Evolutionary conservation across 1,139 yeast species (phyloP).

Genomic region (Blastobotrys elegans): DNA sequence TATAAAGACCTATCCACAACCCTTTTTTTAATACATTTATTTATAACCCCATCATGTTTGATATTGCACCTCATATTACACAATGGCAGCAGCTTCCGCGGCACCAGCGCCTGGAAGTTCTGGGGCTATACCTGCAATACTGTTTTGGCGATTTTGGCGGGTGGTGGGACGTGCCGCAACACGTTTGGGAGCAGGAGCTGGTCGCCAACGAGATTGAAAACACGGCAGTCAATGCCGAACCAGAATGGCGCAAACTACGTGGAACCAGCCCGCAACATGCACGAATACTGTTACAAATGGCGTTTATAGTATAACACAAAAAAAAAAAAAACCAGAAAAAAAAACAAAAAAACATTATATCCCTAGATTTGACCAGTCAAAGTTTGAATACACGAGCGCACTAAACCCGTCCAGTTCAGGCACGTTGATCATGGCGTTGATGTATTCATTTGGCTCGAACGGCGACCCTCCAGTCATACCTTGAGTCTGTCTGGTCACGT

Average conservation of each 20-base stretch:
- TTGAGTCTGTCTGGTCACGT: conserved; percentile 60
- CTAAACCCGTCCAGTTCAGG: conserved; percentile 80
- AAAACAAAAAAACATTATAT: too few relatives aligned
- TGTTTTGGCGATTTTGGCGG: conserved; percentile 15
- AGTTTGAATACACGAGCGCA: conserved; percentile 86
- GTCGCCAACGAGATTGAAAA: conserved; percentile 9
- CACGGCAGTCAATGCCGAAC: conserved; percentile 11
- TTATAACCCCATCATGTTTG: background rate
- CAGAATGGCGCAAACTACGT: conserved; percentile 9
- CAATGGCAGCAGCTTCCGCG: conserved; percentile 7
- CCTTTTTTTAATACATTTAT: background rate
- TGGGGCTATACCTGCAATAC: conserved; percentile 15
- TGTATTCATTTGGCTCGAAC: conserved; percentile 46
- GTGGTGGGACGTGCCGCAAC: conserved; percentile 11
- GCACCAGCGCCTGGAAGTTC: conserved; percentile 6
- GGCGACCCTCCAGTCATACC: conserved; percentile 46
- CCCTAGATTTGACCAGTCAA: conserved; percentile 39
- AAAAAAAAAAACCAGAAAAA: too few relatives aligned
- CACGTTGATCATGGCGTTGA: conserved; percentile 42
- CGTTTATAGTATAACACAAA: background rate
- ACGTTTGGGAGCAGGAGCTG: conserved; percentile 11
- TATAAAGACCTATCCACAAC: background rate
- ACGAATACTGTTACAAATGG: background rate
- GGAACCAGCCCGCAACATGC: conserved; percentile 10
- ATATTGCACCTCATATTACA: conserved; percentile 1